Evolutionary conservation across 192 early-diverging fungal species (phyloP), one percentile per base, ranked within the genome.

Genomic region (Coemansia sp.): DNA sequence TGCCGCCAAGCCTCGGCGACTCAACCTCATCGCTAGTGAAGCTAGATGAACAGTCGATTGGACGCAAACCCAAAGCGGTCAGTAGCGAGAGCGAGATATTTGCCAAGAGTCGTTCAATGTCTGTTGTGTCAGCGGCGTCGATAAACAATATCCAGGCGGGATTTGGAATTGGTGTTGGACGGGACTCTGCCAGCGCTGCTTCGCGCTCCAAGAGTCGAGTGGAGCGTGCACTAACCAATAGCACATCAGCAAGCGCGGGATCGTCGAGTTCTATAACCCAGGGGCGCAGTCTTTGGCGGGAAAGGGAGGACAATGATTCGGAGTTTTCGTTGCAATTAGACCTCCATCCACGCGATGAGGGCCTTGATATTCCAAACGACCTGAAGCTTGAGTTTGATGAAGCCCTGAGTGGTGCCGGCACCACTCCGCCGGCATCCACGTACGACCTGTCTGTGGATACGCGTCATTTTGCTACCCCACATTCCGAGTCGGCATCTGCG

Each of bases 321-420:
- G 76, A 69, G 32, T 79, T 70, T 19, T 79, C 76, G 60, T 52
- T 79, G 18, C 64, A 69, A 49, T 54, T 79, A 31, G 76, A 79
- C 19, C 65, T 79, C n/a, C 62, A 51, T 30, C 26, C 66, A 7
- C 59, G 64, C 44, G 58, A 57, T 31, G 68, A 78, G 26, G 31
- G 63, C 10, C 56, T 78, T 28, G 67, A 66, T 30, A 74, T 79
- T 30, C 76, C 76, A 5, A 61, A 64, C 53, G 76, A 79, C 54
- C 57, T 79, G 54, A 73, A 70, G 64, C 71, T 79, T 7, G 76
- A 79, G 62, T 79, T 79, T 62, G 76, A 79, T 56, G 61, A 62
- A 14, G 76, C 76, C 0, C 61, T 79, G 7, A 65, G 59, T 31
- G 64, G 67, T 12, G 76, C 67, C 22, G 60, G 54, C 54, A 58